Percentiles rank a stretch among this genome's conserved stretches.
These are phyloP conservation scores for Kluyveromyces sp. DNA, from an alignment of 1,139 yeast genomes.

Conservation along the genomic window DNA sequence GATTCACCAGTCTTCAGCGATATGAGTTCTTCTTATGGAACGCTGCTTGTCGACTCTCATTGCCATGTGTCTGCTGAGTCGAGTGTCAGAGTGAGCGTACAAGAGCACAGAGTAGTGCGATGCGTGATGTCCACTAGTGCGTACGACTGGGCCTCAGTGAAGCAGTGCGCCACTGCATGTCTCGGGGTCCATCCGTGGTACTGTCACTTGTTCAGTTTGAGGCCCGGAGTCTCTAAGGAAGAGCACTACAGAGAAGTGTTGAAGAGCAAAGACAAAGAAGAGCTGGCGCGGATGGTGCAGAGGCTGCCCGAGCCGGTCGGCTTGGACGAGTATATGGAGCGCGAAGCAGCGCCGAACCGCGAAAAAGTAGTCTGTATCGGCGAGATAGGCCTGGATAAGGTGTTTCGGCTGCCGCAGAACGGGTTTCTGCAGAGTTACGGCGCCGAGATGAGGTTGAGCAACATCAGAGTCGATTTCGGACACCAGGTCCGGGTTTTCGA, in stretches of 20 bases:
- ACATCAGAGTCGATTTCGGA: constrained; percentile 45
- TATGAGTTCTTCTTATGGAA: no score
- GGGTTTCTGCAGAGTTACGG: constrained; percentile 44
- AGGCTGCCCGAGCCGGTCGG: constrained; percentile 57
- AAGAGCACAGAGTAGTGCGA: no score
- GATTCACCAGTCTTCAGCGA: no score
- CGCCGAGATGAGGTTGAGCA: constrained; percentile 31
- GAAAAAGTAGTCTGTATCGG: constrained; percentile 46
- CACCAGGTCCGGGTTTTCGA: constrained; percentile 59
- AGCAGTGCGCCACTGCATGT: constrained; percentile 32
- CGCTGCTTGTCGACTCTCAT: constrained; percentile 59
- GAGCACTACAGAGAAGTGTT: constrained; percentile 50
- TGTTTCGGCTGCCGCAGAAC: constrained; percentile 57
- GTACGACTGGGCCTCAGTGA: constrained; percentile 40
- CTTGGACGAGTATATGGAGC: constrained; percentile 29
- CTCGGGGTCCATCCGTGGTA: constrained; percentile 95
- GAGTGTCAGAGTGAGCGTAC: not conserved
- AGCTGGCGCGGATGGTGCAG: constrained; percentile 38
- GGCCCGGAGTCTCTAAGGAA: not conserved
- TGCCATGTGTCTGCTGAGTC: constrained; percentile 45
- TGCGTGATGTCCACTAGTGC: constrained; percentile 55
- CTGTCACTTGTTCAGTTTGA: constrained; percentile 48
- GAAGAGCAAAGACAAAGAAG: constrained; percentile 21
- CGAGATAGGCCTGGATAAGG: constrained; percentile 81
- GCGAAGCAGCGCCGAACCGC: constrained; percentile 35